phyloP scores from a whole-genome alignment of 192 early-diverging fungal species.

The Spizellomyces sp. region DNA sequence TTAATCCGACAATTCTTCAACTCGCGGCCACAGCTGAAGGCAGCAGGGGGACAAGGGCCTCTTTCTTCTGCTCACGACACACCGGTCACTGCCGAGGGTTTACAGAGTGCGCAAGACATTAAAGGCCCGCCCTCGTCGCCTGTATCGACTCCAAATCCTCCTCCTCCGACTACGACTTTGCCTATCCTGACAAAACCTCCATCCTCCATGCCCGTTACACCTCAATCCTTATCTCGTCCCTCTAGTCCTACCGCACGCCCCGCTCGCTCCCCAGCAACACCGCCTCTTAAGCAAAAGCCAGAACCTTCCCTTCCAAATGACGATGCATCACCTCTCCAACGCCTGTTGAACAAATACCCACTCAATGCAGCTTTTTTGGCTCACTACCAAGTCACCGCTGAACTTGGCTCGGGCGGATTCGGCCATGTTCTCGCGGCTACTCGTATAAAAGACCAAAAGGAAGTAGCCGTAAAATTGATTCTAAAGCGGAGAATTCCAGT shows the following conservation, averaged over 20 bases:
- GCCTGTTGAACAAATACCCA: constrained; percentile 27
- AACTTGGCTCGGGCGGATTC: constrained; percentile 71
- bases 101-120: background rate
- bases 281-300: background rate
- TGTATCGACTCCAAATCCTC: constrained; percentile 3
- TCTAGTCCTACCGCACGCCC: background rate
- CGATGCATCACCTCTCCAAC: background rate
- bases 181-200: background rate
- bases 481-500: constrained; percentile 43
- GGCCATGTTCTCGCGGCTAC: constrained; percentile 67
- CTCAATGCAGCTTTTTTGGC: constrained; percentile 26
- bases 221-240: background rate
- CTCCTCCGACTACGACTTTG: constrained; percentile 2
- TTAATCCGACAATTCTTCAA: constrained; percentile 29
- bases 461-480: constrained; percentile 79
- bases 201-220: background rate
- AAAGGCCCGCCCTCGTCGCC: background rate
- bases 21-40: background rate
- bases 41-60: background rate
- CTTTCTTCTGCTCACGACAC: background rate
- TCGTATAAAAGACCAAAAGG: constrained; percentile 48
- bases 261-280: background rate
- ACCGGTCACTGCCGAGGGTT: no score
- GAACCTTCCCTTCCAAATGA: no score
- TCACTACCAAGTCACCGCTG: constrained; percentile 39